Conservation (phyloP, 352 stramenopile genomes). For the Globisporangium middletonii region DNA sequence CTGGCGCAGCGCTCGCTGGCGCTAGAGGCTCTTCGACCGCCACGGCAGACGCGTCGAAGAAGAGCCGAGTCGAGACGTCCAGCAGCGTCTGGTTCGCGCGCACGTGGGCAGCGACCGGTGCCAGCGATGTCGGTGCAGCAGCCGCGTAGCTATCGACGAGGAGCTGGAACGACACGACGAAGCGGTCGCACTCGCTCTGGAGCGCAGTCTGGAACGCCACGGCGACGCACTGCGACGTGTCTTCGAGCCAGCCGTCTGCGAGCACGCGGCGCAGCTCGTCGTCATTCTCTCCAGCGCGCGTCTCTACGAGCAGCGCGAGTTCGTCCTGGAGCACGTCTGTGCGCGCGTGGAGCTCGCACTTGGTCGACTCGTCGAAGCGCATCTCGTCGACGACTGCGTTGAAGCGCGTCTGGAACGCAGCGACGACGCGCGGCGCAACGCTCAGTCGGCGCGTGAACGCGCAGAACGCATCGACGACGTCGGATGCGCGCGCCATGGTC, state of each 20-base stretch:
- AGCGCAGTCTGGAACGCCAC: conserved; percentile 46
- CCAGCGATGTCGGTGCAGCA: conserved; percentile 26
- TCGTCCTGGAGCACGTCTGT: conserved; percentile 68
- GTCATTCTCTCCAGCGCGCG: conserved; percentile 32
- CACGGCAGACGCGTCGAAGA: conserved; percentile 25
- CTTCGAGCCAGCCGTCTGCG: conserved; percentile 54
- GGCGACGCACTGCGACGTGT: conserved; percentile 33
- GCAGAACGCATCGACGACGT: conserved; percentile 42
- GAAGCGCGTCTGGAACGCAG: conserved; percentile 64
- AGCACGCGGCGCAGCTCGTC: conserved; percentile 40
- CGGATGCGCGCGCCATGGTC: conserved; percentile 20
- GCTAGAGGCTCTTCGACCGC: conserved; percentile 14
- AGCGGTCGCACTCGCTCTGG: conserved; percentile 70
- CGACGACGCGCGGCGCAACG: conserved; percentile 55
- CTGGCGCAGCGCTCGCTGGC: conserved; percentile 5
- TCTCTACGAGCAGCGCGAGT: conserved; percentile 37
- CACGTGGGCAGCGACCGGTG: conserved; percentile 26
- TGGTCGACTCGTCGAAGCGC: conserved; percentile 76
- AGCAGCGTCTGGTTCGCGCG: conserved; percentile 16
- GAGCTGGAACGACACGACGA: conserved; percentile 49
- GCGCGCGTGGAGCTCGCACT: conserved; percentile 72
- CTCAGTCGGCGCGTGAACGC: conserved; percentile 56
- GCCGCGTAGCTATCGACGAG: conserved; percentile 44
- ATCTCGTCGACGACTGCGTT: conserved; percentile 82
- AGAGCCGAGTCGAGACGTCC: conserved; percentile 35